phyloP scores from a whole-genome alignment of 495 filamentous ascomycete genomes.

The Penicillium dipodomyicola region DNA sequence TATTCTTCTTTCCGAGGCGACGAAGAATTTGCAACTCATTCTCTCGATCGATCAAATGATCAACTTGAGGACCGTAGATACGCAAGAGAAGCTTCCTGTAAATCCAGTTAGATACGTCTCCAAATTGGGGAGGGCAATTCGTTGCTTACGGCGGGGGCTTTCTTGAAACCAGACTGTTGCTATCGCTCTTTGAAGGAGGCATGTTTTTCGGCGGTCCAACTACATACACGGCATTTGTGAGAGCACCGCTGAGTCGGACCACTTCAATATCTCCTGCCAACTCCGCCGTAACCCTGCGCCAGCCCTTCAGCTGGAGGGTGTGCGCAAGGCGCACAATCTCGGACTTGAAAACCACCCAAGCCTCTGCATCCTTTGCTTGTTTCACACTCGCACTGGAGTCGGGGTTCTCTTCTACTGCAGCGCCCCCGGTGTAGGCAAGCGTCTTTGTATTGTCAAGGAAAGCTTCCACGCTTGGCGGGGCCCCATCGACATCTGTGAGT shows the following conservation, averaged over 20 bases:
- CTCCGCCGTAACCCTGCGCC: constrained; percentile 80
- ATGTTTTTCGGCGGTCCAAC: constrained; percentile 73
- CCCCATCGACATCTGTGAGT: constrained; percentile 64
- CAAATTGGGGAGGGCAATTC: neutral
- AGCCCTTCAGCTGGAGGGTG: constrained; percentile 84
- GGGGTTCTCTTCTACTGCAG: constrained; percentile 46
- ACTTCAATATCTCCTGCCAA: constrained; percentile 68
- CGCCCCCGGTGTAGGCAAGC: constrained; percentile 66
- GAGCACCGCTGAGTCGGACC: constrained; percentile 81
- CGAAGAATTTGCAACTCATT: constrained; percentile 84
- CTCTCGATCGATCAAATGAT: constrained; percentile 91
- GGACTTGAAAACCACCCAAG: constrained; percentile 78
- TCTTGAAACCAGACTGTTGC: constrained; percentile 40
- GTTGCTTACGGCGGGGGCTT: constrained; percentile 53
- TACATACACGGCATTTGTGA: constrained; percentile 96
- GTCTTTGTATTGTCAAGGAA: constrained; percentile 87
- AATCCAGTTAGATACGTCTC: constrained; percentile 13
- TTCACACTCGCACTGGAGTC: constrained; percentile 29
- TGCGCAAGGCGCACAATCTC: constrained; percentile 88
- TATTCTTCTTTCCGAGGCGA: constrained; percentile 83
- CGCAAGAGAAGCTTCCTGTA: constrained; percentile 78
- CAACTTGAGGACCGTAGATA: constrained; percentile 93
- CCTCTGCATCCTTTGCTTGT: constrained; percentile 63
- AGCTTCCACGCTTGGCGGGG: constrained; percentile 75
- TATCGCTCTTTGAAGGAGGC: constrained; percentile 36